phyloP scores from a whole-genome alignment of 2,329 filamentous ascomycete species.

The Trichoderma asperellum region DNA sequence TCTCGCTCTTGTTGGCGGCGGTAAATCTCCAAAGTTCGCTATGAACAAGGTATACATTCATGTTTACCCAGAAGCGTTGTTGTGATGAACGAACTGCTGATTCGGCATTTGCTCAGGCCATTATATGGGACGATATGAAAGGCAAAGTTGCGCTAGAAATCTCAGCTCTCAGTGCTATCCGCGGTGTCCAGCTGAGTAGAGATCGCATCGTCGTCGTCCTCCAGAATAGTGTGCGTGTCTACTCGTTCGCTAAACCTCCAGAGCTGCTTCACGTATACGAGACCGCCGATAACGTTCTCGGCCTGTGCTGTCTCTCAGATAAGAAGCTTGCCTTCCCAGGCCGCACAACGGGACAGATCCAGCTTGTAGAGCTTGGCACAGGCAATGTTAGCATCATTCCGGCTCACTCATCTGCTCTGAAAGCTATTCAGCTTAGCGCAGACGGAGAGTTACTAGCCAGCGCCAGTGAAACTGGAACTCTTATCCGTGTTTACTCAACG shows the following conservation, averaged over 20 bases:
- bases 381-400: slow-evolving; percentile 91
- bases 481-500: slow-evolving; percentile 85
- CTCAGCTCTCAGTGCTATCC: slow-evolving; percentile 77
- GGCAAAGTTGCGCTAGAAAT: slow-evolving; percentile 75
- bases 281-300: slow-evolving; percentile 82
- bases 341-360: slow-evolving; percentile 84
- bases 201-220: slow-evolving; percentile 80
- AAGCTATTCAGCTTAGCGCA: slow-evolving; percentile 76
- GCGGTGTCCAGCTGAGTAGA: slow-evolving; percentile 76
- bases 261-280: slow-evolving; percentile 75
- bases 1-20: slow-evolving; percentile 86
- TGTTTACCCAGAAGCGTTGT: neutral
- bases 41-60: slow-evolving; percentile 77
- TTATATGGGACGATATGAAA: slow-evolving; percentile 90
- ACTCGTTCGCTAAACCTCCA: slow-evolving; percentile 74
- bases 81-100: neutral
- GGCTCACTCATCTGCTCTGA: slow-evolving; percentile 78
- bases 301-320: slow-evolving; percentile 76
- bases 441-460: slow-evolving; percentile 85
- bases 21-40: slow-evolving; percentile 81
- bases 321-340: slow-evolving; percentile 82
- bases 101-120: slow-evolving; percentile 53
- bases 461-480: slow-evolving; percentile 86
- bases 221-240: slow-evolving; percentile 79
- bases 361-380: slow-evolving; percentile 77